Percentiles rank a stretch among this genome's conserved stretches.
phyloP scores from a whole-genome alignment of 768 basidiomycete genomes.

The Kondoa subrosea region DNA sequence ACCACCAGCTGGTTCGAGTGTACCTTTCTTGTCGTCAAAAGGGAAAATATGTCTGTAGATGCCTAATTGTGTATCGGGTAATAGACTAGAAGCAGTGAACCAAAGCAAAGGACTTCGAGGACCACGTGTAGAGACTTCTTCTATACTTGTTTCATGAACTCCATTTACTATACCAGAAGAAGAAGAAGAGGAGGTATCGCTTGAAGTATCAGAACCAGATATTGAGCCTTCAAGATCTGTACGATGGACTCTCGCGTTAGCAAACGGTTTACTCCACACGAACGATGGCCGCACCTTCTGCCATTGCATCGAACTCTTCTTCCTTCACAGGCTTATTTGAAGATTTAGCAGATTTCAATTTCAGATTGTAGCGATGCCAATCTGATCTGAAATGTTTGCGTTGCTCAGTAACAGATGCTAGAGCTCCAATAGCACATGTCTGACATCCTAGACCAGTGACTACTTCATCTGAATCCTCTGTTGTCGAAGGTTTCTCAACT shows the following conservation, averaged over 20 bases:
- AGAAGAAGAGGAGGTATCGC: slow-evolving; percentile 32
- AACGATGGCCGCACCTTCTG: slow-evolving; percentile 71
- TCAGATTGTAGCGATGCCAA: slow-evolving; percentile 97
- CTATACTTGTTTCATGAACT: neutral
- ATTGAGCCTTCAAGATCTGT: slow-evolving; percentile 67
- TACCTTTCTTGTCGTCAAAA: slow-evolving; percentile 28
- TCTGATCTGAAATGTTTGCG: slow-evolving; percentile 76
- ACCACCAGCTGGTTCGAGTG: slow-evolving; percentile 31
- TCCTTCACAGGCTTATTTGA: slow-evolving; percentile 46
- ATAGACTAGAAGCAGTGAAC: slow-evolving; percentile 72
- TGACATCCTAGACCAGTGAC: slow-evolving; percentile 25
- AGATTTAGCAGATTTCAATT: slow-evolving; percentile 41
- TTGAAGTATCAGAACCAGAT: slow-evolving; percentile 66
- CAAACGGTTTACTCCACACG: no score
- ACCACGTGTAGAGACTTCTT: neutral
- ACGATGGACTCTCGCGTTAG: neutral
- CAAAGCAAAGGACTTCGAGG: slow-evolving; percentile 46
- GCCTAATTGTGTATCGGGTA: slow-evolving; percentile 64
- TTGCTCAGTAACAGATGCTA: slow-evolving; percentile 63
- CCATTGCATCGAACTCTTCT: slow-evolving; percentile 52
- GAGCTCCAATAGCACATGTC: slow-evolving; percentile 30
- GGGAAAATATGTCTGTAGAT: slow-evolving; percentile 66
- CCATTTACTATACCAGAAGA: neutral
- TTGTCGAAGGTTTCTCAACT: neutral
- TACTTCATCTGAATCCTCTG: slow-evolving; percentile 6